Evolutionary conservation across 2,329 filamentous ascomycete genomes (phyloP), one percentile per base, ranked within the genome.

Genomic region (Orbilia ellipsospora): DNA sequence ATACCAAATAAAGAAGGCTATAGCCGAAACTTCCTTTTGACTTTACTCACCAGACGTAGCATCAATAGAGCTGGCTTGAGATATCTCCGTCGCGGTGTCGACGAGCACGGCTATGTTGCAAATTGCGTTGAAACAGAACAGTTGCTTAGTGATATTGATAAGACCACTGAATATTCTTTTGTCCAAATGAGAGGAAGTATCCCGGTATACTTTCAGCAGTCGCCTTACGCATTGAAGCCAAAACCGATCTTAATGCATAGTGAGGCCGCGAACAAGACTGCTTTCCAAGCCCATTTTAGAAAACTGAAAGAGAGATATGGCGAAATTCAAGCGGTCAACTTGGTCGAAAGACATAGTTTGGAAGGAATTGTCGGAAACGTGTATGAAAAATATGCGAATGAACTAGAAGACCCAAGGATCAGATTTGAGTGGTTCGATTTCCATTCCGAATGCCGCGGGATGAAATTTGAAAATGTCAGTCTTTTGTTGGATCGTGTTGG

Each of bases 391-490:
- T 89, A 89, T 70, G 86, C 92, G 0, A 85, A 90, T 6, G 85
- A 87, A 50, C 81, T 85, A 18, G 85, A 88, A 20, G 81, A 78
- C 15, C 57, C 82, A 1, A 81, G 84, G 8, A 83, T 95, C 12
- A 86, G 85, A 0, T 96, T 96, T 80, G 92, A 97, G 81, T 99
- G 95, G 95, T 99, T 98, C 79, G 95, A 99, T 81, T 99, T 99
- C 80, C 95, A 98, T 81, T 87, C 89, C 16, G 92, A 92, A 28
- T 98, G 95, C 80, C 90, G 93, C 15, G 95, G 95, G 0, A 97
- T 99, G 94, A 96, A 93, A 79, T 99, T 98, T 80, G 94, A 98
- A 80, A 98, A 98, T 73, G 94, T 98, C 12, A 91, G 89, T 68
- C 85, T 90, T 28, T 86, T 99, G 0, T 86, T 99, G 62, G 87